These are phyloP conservation scores for Huntiella bhutanensis DNA, from an alignment of 2,329 filamentous ascomycete species.

Conservation along the genomic window DNA sequence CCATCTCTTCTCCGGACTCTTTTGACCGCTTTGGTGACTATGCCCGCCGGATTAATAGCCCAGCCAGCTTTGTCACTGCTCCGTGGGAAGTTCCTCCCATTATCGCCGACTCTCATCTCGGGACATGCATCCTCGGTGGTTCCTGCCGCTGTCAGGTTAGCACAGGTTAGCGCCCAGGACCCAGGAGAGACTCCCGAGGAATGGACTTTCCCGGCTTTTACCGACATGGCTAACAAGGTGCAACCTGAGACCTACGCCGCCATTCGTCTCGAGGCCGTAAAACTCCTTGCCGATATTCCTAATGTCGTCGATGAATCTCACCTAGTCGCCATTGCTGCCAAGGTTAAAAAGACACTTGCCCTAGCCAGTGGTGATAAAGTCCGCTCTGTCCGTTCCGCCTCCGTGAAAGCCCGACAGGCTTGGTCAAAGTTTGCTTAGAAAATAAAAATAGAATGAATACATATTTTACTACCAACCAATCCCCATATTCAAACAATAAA, in stretches of 20 bases:
- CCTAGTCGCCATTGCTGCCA: slow-evolving; percentile 25
- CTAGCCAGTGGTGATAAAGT: slow-evolving; percentile 34
- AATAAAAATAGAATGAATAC: not conserved
- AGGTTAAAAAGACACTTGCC: slow-evolving; percentile 28
- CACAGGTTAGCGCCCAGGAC: slow-evolving; percentile 19
- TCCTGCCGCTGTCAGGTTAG: slow-evolving; percentile 20
- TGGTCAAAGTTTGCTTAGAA: slow-evolving; percentile 21
- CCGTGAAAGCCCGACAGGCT: slow-evolving; percentile 27
- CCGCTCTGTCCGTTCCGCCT: slow-evolving; percentile 31
- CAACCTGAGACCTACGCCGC: not conserved
- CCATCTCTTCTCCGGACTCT: slow-evolving; percentile 28
- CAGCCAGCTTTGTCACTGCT: slow-evolving; percentile 30
- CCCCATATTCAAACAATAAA: not conserved
- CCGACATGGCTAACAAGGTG: slow-evolving; percentile 8
- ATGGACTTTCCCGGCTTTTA: slow-evolving; percentile 2
- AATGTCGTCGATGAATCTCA: slow-evolving; percentile 28
- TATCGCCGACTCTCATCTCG: slow-evolving; percentile 26
- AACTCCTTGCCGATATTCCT: slow-evolving; percentile 30
- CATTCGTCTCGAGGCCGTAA: slow-evolving; percentile 11
- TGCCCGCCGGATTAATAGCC: slow-evolving; percentile 25
- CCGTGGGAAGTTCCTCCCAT: slow-evolving; percentile 24
- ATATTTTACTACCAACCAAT: not conserved
- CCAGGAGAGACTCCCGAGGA: slow-evolving; percentile 16
- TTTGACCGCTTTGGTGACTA: slow-evolving; percentile 27
- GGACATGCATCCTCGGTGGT: slow-evolving; percentile 31